These are phyloP conservation scores for Stephanodiscus minutulus DNA, from an alignment of 108 stramenopile genomes.

Conservation along the genomic window DNA sequence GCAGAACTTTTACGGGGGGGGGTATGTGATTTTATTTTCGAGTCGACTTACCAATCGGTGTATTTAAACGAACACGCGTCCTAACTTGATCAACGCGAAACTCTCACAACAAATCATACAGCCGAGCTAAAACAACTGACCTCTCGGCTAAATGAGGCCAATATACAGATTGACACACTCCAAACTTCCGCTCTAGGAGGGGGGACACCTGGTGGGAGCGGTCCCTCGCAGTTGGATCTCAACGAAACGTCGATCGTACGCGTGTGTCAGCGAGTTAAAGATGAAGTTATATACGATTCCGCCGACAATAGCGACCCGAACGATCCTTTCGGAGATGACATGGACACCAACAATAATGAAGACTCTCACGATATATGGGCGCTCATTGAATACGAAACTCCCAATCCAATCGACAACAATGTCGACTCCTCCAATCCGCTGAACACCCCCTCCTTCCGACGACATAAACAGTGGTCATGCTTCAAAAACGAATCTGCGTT, in stretches of 20 bases:
- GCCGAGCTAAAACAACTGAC: slow-evolving; percentile 36
- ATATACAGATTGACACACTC: slow-evolving; percentile 38
- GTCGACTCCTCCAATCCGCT: slow-evolving; percentile 31
- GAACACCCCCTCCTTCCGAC: slow-evolving; percentile 24
- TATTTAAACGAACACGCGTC: too few species aligned
- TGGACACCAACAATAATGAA: slow-evolving; percentile 32
- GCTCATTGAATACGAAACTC: slow-evolving; percentile 68
- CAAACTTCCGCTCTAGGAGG: slow-evolving; percentile 10
- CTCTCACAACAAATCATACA: slow-evolving; percentile 9
- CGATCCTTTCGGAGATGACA: slow-evolving; percentile 28
- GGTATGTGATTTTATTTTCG: not conserved
- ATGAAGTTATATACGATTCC: slow-evolving; percentile 31
- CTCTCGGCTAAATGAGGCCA: slow-evolving; percentile 36
- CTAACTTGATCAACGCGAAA: too few species aligned
- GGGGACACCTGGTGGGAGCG: slow-evolving; percentile 6
- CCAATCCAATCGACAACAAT: slow-evolving; percentile 40
- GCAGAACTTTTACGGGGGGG: not conserved
- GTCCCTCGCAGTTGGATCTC: slow-evolving; percentile 16
- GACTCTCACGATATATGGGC: slow-evolving; percentile 79
- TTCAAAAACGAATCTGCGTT: slow-evolving; percentile 74
- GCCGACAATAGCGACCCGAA: slow-evolving; percentile 12
- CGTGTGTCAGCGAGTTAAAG: slow-evolving; percentile 72
- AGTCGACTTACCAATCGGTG: too few species aligned
- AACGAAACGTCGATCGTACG: slow-evolving; percentile 60
- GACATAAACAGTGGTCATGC: slow-evolving; percentile 70